These are phyloP conservation scores for Podospora australis DNA, from an alignment of 495 filamentous ascomycete species.

Conservation along the genomic window DNA sequence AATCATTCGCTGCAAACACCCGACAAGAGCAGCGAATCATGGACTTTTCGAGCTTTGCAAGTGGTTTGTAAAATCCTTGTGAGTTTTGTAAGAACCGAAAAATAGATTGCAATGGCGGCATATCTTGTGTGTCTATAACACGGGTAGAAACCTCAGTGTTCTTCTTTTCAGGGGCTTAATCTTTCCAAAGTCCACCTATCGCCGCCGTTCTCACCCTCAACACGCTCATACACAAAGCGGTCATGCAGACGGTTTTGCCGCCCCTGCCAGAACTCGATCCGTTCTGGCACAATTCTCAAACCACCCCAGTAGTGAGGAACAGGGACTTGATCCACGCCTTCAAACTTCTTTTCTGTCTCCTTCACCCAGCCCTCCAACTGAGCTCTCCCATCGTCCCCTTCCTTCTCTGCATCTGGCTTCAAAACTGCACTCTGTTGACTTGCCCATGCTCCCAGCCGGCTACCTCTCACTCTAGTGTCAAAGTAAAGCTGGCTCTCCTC, in stretches of 20 bases:
- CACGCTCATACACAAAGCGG: slow-evolving; percentile 77
- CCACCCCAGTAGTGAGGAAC: slow-evolving; percentile 95
- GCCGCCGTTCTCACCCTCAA: slow-evolving; percentile 23
- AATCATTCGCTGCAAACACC: neutral
- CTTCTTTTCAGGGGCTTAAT: slow-evolving; percentile 47
- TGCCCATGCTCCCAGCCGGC: slow-evolving; percentile 87
- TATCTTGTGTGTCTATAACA: no score
- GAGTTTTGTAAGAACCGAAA: no score
- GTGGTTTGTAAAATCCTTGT: no score
- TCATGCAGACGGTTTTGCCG: slow-evolving; percentile 82
- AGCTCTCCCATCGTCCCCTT: slow-evolving; percentile 53
- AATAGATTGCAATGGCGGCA: no score
- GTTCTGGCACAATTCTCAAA: slow-evolving; percentile 74
- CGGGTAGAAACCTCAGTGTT: neutral
- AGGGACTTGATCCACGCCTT: slow-evolving; percentile 68
- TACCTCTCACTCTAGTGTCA: slow-evolving; percentile 71
- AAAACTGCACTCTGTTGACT: slow-evolving; percentile 78
- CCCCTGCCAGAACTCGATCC: slow-evolving; percentile 94
- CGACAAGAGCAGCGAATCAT: neutral
- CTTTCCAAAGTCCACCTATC: slow-evolving; percentile 53
- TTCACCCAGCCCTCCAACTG: slow-evolving; percentile 61
- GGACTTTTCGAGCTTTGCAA: neutral
- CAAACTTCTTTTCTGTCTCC: slow-evolving; percentile 67
- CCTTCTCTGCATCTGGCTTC: slow-evolving; percentile 32
- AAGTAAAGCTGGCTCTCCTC: slow-evolving; percentile 86